Base-by-base conservation (phyloP, 371 early-diverging fungal genomes). In the Mortierella sp. region DNA sequence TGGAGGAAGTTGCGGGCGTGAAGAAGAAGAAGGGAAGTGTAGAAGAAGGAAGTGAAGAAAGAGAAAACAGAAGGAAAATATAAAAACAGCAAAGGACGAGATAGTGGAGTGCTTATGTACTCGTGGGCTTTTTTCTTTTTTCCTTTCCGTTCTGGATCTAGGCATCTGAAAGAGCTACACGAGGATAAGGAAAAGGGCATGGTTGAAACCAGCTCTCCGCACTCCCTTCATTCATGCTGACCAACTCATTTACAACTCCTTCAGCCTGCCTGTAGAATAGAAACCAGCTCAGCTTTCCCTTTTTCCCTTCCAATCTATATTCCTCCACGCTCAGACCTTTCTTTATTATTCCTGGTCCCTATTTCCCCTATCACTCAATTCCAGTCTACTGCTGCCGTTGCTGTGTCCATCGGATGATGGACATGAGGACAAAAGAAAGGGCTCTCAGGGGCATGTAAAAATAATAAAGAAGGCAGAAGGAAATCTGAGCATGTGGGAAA, bases 261-360 rank as follows among this genome's bases (percentile, higher is more conserved):
- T 29, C 49, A 16, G 49, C 3, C 58, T 58, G 35, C 3, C 35
- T 35, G 1, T 12, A 60, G 32, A 32, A 60, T 46, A 46, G 12
- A 46, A 46, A 55, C 55, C 21, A n/a, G 35, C 27, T 14, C 4
- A 4, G 32, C 16, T 14, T 60, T 14, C 16, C 27, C 29, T 27
- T n/a, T 58, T 27, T 5, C 5, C 32, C 14, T 14, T 29, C 32
- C n/a, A 12, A 16, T 32, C 60, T 16, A 18, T 16, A 4, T 32
- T 71, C 44, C 71, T 44, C 71, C 71, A 71, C 79, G 80, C 76
- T 75, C 76, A 80, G 76, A 65, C 76, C 29, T 63, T 55, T 74
- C 32, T 65, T 32, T 32, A 2, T 32, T 32, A 18, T 65, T 21
- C 32, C 60, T 65, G 38, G 10, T 4, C 11, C 11, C 0, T 49